phyloP scores from a whole-genome alignment of 805 yeast species.

The Metschnikowia cerradonensis region DNA sequence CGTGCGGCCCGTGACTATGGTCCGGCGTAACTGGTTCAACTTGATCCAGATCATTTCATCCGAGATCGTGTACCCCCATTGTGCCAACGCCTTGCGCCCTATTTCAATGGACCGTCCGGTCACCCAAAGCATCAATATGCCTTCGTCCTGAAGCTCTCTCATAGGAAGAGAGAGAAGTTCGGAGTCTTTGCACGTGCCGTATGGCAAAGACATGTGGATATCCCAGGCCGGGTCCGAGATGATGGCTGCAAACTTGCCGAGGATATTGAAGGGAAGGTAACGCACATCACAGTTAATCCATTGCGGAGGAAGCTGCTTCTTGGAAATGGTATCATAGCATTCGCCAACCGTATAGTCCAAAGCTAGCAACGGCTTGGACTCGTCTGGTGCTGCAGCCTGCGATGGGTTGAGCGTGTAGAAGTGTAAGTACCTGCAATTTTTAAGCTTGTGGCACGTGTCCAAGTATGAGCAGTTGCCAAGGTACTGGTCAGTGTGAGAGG shows the following conservation, averaged over 20 bases:
- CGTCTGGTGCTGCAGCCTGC: conserved; percentile 1
- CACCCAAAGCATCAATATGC: conserved; percentile 84
- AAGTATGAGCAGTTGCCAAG: conserved; percentile 91
- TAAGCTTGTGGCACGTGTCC: conserved; percentile 88
- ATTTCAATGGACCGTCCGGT: conserved; percentile 91
- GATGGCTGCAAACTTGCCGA: conserved; percentile 79
- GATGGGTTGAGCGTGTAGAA: conserved; percentile 53
- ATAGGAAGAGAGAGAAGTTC: conserved; percentile 68
- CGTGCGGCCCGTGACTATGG: conserved; percentile 92
- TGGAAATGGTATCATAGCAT: conserved; percentile 33
- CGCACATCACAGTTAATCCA: conserved; percentile 87
- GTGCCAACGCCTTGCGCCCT: conserved; percentile 69
- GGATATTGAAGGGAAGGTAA: conserved; percentile 58
- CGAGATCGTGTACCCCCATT: conserved; percentile 77
- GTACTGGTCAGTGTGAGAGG: conserved; percentile 57
- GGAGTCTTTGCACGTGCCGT: conserved; percentile 72
- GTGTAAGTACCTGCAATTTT: conserved; percentile 76
- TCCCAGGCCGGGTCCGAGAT: conserved; percentile 97
- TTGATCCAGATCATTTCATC: conserved; percentile 91
- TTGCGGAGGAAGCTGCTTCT: conserved; percentile 55
- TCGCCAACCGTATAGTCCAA: conserved; percentile 50
- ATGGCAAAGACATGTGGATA: conserved; percentile 82
- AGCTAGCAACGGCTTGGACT: conserved; percentile 10
- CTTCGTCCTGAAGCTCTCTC: conserved; percentile 73
- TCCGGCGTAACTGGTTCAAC: conserved; percentile 79